These are phyloP conservation scores for Podospora comata DNA, from an alignment of 495 filamentous ascomycete species.

Conservation along the genomic window DNA sequence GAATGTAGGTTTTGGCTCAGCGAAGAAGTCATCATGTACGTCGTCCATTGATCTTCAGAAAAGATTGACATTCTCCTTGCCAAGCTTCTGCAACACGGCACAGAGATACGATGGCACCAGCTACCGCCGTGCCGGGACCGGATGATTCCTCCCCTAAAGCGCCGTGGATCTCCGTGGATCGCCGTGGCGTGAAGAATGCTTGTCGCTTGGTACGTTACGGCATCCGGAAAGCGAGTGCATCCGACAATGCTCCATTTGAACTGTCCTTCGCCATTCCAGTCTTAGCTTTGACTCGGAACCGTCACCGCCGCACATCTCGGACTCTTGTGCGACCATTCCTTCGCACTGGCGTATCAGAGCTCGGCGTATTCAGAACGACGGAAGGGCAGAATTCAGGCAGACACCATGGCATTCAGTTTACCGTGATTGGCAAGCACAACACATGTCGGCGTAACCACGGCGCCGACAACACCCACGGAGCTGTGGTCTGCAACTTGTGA, in stretches of 20 bases:
- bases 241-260: no score
- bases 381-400: no score
- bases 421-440: background rate
- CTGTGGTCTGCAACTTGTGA: background rate
- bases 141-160: background rate
- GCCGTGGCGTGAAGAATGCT: background rate
- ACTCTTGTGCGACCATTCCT: background rate
- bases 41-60: background rate
- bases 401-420: no score
- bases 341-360: background rate
- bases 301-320: background rate
- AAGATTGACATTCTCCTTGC: background rate
- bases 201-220: background rate
- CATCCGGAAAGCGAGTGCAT: no score
- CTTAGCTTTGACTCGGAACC: no score
- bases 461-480: background rate
- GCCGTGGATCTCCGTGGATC: constrained; percentile 1
- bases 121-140: background rate
- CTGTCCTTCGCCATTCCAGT: no score
- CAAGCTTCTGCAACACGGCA: background rate
- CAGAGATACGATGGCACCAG: background rate
- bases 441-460: background rate
- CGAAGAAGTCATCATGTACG: no score
- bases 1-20: background rate
- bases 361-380: no score